Base-by-base conservation (phyloP, 495 filamentous ascomycete species). In the Xylaria intraflava region DNA sequence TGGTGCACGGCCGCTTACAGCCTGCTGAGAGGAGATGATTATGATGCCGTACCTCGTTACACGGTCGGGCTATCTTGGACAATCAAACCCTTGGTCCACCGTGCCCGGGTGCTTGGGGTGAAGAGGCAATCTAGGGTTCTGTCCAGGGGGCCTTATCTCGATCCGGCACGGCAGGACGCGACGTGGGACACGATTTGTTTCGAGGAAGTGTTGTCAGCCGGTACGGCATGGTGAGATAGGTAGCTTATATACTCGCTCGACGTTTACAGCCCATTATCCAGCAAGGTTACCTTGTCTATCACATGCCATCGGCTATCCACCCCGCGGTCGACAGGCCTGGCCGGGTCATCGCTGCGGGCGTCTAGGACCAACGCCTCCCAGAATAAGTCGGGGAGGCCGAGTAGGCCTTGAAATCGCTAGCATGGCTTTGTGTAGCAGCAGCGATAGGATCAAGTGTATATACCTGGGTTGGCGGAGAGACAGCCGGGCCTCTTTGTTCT, bases 101-200 rank as follows among this genome's bases (percentile, higher is more conserved):
- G 53, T 11, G 3, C 26, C 19, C 27, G 38, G 39, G 8, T 19
- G 43, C 33, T 31, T 22, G 38, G 31, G 12, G 44, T 57, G 50
- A 33, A 29, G 46, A 61, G 51, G 27, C 24, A 53, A 46, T 51
- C 35, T 39, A 20, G 20, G 50, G 31, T 53, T 22, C 60, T 38
- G 49, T 49, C 40, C 38, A 23, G 33, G 56, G 33, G 51, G 16
- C 54, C 51, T 61, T 57, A 60, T 66, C 60, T 66, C 58, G 58
- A 66, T 63, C 55, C 50, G 53, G 58, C 57, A 63, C 57, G 23
- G 29, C 33, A 53, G 20, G 38, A 51, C 51, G 42, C 16, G 51
- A 40, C 23, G 31, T 53, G 43, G n/a, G 51, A 53, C 51, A 46
- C 51, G 38, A 30, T n/a, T 35, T 20, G 19, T 46, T 22, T 46